These are phyloP conservation scores for Neonectria hederae DNA, from an alignment of 2,329 filamentous ascomycete species.

Conservation along the genomic window DNA sequence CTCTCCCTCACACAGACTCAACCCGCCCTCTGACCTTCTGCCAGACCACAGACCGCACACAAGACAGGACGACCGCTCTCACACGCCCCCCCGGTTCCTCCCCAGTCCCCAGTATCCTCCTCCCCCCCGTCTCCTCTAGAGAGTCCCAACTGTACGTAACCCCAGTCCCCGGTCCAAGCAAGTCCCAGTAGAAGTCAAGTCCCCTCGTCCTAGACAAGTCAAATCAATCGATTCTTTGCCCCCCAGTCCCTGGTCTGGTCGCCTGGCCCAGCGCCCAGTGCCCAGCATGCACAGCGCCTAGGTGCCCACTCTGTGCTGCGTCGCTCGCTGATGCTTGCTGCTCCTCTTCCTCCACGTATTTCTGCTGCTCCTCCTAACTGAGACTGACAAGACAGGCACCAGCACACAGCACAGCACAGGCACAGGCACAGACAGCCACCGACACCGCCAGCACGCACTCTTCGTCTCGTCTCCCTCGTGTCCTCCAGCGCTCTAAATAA, in stretches of 20 bases:
- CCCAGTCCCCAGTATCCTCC: conserved; percentile 37
- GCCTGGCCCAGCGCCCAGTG: conserved; percentile 12
- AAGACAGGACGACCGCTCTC: conserved; percentile 18
- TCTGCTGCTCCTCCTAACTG: conserved; percentile 35
- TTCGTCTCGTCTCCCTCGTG: conserved; percentile 15
- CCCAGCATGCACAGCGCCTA: not conserved
- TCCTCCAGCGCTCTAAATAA: conserved; percentile 36
- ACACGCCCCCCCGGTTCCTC: conserved; percentile 36
- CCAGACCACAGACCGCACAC: not conserved
- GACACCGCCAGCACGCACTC: conserved; percentile 25
- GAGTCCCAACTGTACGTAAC: conserved; percentile 26
- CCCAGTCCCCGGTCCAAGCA: conserved; percentile 31
- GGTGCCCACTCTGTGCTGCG: conserved; percentile 9
- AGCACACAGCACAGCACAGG: conserved; percentile 29
- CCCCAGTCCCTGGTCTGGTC: conserved; percentile 25
- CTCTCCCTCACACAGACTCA: conserved; percentile 16
- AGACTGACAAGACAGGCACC: conserved; percentile 31
- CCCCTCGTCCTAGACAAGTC: conserved; percentile 32
- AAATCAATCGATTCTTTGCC: conserved; percentile 26
- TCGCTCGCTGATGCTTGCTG: conserved; percentile 6
- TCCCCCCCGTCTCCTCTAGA: conserved; percentile 18
- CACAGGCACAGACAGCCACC: conserved; percentile 31
- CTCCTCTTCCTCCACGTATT: conserved; percentile 11
- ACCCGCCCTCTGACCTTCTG: not conserved
- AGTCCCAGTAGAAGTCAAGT: conserved; percentile 19